Evolutionary conservation across 2,329 filamentous ascomycete genomes (phyloP), one percentile per base, ranked within the genome.

Genomic region (Colletotrichum higginsianum): DNA sequence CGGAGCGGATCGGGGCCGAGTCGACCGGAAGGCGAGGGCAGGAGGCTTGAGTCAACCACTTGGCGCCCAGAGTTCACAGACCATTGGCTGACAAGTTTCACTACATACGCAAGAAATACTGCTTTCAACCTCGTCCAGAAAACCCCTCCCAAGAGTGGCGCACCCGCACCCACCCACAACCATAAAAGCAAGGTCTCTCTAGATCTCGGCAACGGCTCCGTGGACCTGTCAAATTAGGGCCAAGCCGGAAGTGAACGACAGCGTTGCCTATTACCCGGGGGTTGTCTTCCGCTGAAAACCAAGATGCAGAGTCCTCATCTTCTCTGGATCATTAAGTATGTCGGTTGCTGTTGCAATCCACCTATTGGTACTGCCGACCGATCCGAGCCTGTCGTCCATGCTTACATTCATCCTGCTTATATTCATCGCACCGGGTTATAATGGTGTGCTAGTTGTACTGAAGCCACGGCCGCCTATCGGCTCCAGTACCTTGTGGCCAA

Each of bases 401-500:
- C 21, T 21, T 1, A 12, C 18, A 21, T 6, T 30, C 30, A 21
- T 16, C 12, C 4, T 40, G 18, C n/a, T 21, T 21, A 7, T 13
- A 21, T 56, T 40, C 35, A 16, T 21, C n/a, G 11, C 13, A 38
- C 11, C 6, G 4, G 18, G 35, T n/a, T 11, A 40, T 9, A 2
- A 3, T 9, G 7, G 30, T n/a, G 30, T 55, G 23, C 35, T 38
- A 38, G 35, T 38, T 38, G 8, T 38, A 8, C 35, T 38, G 35
- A 38, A 9, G 35, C 8, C 35, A 12, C 30, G 53, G 35, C 12
- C 12, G 5, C 35, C 53, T 21, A 40, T 4, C 30, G 9, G 18
- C 13, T 56, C 26, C 46, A n/a, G 42, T 61, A 23, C 56, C 23
- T 60, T 23, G 26, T 18, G 62, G 52, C 53, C n/a, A 56, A 42